Evolutionary conservation across 768 basidiomycete species (phyloP).

Genomic region (Mycena belliarum): DNA sequence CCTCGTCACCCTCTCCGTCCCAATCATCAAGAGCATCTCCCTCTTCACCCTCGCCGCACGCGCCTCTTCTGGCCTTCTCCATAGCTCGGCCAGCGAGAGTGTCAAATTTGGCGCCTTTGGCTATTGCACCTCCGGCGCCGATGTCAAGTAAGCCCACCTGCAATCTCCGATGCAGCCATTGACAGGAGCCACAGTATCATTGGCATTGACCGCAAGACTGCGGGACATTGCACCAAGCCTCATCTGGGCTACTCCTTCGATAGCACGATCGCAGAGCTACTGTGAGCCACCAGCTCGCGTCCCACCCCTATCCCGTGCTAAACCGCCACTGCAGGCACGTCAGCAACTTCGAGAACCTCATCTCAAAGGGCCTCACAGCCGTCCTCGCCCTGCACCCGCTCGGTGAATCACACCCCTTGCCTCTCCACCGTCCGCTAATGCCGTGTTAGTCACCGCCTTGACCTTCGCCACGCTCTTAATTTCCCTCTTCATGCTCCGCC

Average conservation of each 20-base stretch:
- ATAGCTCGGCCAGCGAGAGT: slow-evolving; percentile 36
- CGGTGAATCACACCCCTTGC: slow-evolving; percentile 33
- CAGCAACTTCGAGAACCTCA: slow-evolving; percentile 36
- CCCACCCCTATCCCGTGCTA: neutral
- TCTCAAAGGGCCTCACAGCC: slow-evolving; percentile 47
- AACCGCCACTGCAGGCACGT: slow-evolving; percentile 32
- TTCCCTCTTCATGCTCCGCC: slow-evolving; percentile 47
- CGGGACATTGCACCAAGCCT: slow-evolving; percentile 45
- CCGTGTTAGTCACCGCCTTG: slow-evolving; percentile 44
- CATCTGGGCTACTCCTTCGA: slow-evolving; percentile 61
- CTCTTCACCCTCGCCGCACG: slow-evolving; percentile 51
- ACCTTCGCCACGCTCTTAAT: slow-evolving; percentile 50
- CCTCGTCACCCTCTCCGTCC: slow-evolving; percentile 61
- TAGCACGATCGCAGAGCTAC: slow-evolving; percentile 42
- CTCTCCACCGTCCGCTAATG: slow-evolving; percentile 2
- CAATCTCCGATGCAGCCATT: slow-evolving; percentile 8
- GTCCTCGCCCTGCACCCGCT: slow-evolving; percentile 58
- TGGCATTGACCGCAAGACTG: slow-evolving; percentile 39
- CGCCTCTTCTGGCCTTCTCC: slow-evolving; percentile 32
- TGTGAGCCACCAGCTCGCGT: slow-evolving; percentile 34
- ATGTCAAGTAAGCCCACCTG: slow-evolving; percentile 40
- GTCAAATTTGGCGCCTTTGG: slow-evolving; percentile 60
- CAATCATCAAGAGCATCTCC: slow-evolving; percentile 57
- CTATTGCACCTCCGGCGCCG: slow-evolving; percentile 53
- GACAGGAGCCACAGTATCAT: slow-evolving; percentile 35